Conservation (phyloP, 805 yeast genomes). For the Metschnikowia arizonensis region DNA sequence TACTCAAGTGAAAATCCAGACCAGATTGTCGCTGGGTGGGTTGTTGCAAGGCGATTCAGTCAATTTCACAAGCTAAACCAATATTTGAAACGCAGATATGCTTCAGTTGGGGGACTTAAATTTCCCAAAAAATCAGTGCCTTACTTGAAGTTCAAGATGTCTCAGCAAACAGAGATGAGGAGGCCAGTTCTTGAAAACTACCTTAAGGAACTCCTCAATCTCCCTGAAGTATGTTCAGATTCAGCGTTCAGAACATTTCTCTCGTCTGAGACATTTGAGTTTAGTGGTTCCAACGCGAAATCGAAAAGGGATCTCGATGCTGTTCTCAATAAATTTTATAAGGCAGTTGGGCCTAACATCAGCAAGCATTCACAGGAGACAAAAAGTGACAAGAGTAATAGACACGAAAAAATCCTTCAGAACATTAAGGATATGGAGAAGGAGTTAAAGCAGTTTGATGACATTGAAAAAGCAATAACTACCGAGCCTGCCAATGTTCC, state of each 20-base stretch:
- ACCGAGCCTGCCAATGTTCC: conserved; percentile 27
- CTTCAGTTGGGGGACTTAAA: conserved; percentile 44
- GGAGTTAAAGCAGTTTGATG: conserved; percentile 52
- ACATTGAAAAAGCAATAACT: conserved; percentile 21
- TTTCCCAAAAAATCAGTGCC: conserved; percentile 58
- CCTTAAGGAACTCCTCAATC: conserved; percentile 49
- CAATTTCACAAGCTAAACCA: conserved; percentile 74
- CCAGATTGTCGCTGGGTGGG: conserved; percentile 69
- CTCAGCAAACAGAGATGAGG: conserved; percentile 60
- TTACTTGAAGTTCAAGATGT: conserved; percentile 68
- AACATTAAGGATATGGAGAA: conserved; percentile 48
- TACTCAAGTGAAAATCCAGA: conserved; percentile 37
- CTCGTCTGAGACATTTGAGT: conserved; percentile 60
- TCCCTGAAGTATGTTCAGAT: conserved; percentile 71
- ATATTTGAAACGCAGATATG: conserved; percentile 52
- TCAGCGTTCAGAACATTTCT: conserved; percentile 70
- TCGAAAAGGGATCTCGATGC: conserved; percentile 22
- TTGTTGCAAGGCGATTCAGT: conserved; percentile 82
- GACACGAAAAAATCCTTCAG: conserved; percentile 20
- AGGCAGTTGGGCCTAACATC: neutral
- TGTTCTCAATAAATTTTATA: conserved; percentile 34
- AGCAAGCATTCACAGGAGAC: conserved; percentile 13
- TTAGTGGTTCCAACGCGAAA: conserved; percentile 18
- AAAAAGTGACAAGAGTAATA: conserved; percentile 1
- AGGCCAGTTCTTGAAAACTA: conserved; percentile 59